Conservation (phyloP, 1,139 yeast species). For the Yamadazyma atlantica region DNA sequence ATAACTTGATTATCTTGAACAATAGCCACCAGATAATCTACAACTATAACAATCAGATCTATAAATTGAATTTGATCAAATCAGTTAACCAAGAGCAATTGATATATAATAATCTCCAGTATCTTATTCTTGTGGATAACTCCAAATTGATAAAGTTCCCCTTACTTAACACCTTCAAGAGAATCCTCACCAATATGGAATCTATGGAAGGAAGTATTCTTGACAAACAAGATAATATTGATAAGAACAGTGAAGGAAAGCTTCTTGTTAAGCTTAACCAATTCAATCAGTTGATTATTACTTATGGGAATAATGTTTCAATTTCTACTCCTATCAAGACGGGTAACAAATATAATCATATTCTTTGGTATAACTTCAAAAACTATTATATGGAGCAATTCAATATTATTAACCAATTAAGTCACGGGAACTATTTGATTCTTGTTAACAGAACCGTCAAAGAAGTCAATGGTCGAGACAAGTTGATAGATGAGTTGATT, state of each 20-base stretch:
- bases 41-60: conserved; percentile 19
- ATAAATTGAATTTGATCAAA: conserved; percentile 23
- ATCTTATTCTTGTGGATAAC: conserved; percentile 24
- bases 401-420: conserved; percentile 37
- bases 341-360: conserved; percentile 29
- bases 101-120: conserved; percentile 27
- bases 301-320: conserved; percentile 31
- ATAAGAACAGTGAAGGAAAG: conserved; percentile 1
- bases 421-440: conserved; percentile 36
- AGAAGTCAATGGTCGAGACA: conserved; percentile 15
- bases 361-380: conserved; percentile 42
- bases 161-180: conserved; percentile 30
- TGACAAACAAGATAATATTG: background rate
- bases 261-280: conserved; percentile 22
- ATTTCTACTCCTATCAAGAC: conserved; percentile 38
- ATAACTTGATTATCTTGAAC: conserved; percentile 22
- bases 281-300: conserved; percentile 30
- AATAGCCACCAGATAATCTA: conserved; percentile 27
- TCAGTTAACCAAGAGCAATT: conserved; percentile 16
- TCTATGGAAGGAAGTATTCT: conserved; percentile 15
- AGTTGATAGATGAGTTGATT: conserved; percentile 38
- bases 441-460: conserved; percentile 30
- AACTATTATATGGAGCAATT: conserved; percentile 34
- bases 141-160: conserved; percentile 28
- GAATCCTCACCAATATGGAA: conserved; percentile 23